A percentile compares a stretch with the other conserved stretches of the same genome.
Evolutionary conservation across 108 stramenopile genomes (phyloP).

Genomic region (Bacterosira constricta): DNA sequence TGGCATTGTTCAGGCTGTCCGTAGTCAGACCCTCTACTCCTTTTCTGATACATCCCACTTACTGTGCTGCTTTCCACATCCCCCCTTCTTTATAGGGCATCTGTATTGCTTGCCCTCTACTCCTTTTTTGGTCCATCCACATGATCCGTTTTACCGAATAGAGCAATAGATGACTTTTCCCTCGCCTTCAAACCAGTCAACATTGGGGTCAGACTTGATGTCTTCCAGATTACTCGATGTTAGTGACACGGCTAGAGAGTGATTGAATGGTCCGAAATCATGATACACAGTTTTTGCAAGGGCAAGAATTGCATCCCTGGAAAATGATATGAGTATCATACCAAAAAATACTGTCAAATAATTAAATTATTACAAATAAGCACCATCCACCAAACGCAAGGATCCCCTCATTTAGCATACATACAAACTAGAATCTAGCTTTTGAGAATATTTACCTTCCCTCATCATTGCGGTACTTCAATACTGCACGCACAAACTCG

Average conservation of each 20-base stretch:
- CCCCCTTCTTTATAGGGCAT: too few relatives aligned
- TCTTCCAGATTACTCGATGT: conserved; percentile 32
- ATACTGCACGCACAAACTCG: conserved; percentile 13
- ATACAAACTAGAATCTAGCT: too few relatives aligned
- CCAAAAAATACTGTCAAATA: background rate
- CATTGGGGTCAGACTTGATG: conserved; percentile 35
- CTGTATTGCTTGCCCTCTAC: too few relatives aligned
- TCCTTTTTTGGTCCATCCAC: background rate
- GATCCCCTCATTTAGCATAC: too few relatives aligned
- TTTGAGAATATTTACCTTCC: conserved; percentile 29
- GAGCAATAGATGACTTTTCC: conserved; percentile 55
- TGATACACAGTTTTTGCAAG: conserved; percentile 42
- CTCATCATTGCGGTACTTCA: conserved; percentile 33
- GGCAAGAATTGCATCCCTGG: conserved; percentile 33
- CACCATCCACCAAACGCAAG: too few relatives aligned
- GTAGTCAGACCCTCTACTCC: too few relatives aligned
- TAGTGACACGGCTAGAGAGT: conserved; percentile 35
- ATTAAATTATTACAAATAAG: too few relatives aligned
- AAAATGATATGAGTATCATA: background rate
- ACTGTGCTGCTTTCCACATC: too few relatives aligned
- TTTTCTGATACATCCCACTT: too few relatives aligned
- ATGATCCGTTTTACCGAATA: conserved; percentile 23
- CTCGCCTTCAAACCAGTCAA: conserved; percentile 52
- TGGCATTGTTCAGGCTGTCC: too few relatives aligned
- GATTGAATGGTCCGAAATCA: conserved; percentile 44